These are phyloP conservation scores for Stevia rebaudiana DNA, from an alignment of 140 eudicot species.

Conservation along the genomic window DNA sequence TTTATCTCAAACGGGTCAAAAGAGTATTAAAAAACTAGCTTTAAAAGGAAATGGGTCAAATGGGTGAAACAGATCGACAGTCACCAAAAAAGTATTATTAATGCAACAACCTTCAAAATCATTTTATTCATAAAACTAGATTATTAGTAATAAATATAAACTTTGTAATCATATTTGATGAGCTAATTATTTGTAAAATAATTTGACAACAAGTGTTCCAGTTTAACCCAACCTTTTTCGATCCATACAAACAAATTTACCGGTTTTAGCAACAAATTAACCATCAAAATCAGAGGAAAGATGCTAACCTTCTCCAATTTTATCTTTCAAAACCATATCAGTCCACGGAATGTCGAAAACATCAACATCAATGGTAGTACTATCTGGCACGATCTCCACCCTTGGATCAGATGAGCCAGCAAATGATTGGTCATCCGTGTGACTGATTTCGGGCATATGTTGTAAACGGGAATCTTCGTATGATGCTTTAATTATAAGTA, in stretches of 20 bases:
- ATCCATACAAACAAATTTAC: slow-evolving; percentile 7
- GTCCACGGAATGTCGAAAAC: slow-evolving; percentile 83
- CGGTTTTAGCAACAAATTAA: background rate
- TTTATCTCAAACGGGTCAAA: background rate
- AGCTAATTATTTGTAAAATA: background rate
- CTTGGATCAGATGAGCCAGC: slow-evolving; percentile 29
- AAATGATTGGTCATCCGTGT: slow-evolving; percentile 28
- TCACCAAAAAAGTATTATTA: background rate
- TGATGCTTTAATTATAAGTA: background rate
- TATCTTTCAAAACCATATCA: slow-evolving; percentile 76
- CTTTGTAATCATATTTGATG: background rate
- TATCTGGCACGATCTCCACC: slow-evolving; percentile 29
- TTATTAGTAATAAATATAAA: background rate
- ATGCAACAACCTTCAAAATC: background rate
- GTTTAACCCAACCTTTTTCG: background rate
- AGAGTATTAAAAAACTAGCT: background rate
- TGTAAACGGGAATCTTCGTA: slow-evolving; percentile 30
- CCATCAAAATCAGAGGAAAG: slow-evolving; percentile 13
- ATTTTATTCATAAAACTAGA: background rate
- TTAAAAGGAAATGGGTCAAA: background rate
- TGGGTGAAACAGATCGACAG: background rate
- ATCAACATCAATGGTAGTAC: slow-evolving; percentile 48
- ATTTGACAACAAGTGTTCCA: slow-evolving; percentile 1
- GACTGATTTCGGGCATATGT: slow-evolving; percentile 21
- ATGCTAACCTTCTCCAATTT: slow-evolving; percentile 74